Evolutionary conservation across 129 eudicot species (phyloP), one percentile per base, ranked within the genome.

Genomic region (Artemisia annua): DNA sequence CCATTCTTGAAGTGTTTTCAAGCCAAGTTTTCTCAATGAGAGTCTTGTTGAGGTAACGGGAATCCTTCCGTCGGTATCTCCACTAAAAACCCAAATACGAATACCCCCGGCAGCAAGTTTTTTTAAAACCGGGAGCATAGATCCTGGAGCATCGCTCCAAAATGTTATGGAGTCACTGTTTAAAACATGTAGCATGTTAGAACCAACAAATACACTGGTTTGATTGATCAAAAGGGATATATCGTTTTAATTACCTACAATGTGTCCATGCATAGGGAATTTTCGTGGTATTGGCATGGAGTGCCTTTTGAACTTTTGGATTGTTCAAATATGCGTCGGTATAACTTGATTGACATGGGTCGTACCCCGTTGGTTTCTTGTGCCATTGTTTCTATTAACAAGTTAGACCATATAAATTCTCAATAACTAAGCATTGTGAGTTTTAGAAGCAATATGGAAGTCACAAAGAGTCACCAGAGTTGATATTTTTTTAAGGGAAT

Each of bases 211-310:
- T 28, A n/a, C 11, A 39, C 15, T 15, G n/a, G 49, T 58, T 48
- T n/a, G 1, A 5, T 62, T 17, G 12, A 1, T 54, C 15, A 5
- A 11, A 76, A 67, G 44, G 22, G 74, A 16, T 54, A n/a, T 6
- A 2, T 11, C 0, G 0, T 14, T 17, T 53, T 30, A 22, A 56
- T 76, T 91, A 89, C 98, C 89, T 93, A 84, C 98, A 93, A 50
- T 87, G 96, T 12, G 85, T 59, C 98, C 98, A 93, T 0, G 86
- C 81, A 66, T 93, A 87, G 7, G 89, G 73, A 16, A 93, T 83
- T 32, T 83, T 87, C 5, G 98, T 93, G 71, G 83, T 75, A 79
- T 94, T 94, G 35, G 98, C 97, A 71, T 94, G 98, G 35, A 94
- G 86, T 8, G 98, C 93, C 15, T 60, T 60, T 80, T 94, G 98